Percentiles rank a stretch among this genome's conserved stretches.
Evolutionary conservation across 257 asterid species (phyloP).

Genomic region (Mentha longifolia): DNA sequence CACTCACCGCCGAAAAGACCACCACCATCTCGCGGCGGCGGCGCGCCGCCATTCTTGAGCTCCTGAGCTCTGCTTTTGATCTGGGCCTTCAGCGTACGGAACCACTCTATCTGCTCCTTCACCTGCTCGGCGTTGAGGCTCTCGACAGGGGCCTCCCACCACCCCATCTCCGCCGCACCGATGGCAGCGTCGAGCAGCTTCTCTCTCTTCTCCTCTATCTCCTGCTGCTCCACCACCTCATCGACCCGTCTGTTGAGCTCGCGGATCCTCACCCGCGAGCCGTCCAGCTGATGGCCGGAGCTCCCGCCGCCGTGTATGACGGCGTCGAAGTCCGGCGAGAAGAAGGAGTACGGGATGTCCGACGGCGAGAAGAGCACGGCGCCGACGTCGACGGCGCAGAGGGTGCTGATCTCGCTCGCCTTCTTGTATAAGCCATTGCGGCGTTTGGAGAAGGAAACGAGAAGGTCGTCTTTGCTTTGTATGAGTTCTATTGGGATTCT

Average conservation of each 20-base stretch:
- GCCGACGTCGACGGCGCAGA: constrained; percentile 35
- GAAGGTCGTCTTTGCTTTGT: constrained; percentile 23
- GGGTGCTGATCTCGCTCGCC: constrained; percentile 36
- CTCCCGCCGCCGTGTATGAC: constrained; percentile 17
- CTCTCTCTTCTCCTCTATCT: constrained; percentile 3
- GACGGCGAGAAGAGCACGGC: constrained; percentile 35
- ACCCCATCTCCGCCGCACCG: neutral
- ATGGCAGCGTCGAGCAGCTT: neutral
- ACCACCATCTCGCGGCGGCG: neutral
- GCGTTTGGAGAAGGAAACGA: constrained; percentile 36
- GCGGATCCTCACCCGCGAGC: constrained; percentile 1
- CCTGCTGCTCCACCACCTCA: constrained; percentile 4
- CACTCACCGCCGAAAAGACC: too few relatives aligned
- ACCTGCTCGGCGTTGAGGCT: constrained; percentile 16
- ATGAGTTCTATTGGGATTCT: constrained; percentile 21
- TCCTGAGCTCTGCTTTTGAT: neutral
- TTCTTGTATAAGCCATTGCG: constrained; percentile 35
- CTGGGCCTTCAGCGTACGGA: neutral
- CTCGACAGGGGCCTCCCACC: constrained; percentile 34
- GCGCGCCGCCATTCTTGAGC: constrained; percentile 1
- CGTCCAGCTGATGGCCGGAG: neutral
- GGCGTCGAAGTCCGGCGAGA: constrained; percentile 30
- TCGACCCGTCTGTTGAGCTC: constrained; percentile 21
- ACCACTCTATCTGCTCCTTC: constrained; percentile 23
- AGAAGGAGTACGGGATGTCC: constrained; percentile 26